Evolutionary conservation across 2,329 filamentous ascomycete genomes (phyloP).

Genomic region (Clonostachys sp.): DNA sequence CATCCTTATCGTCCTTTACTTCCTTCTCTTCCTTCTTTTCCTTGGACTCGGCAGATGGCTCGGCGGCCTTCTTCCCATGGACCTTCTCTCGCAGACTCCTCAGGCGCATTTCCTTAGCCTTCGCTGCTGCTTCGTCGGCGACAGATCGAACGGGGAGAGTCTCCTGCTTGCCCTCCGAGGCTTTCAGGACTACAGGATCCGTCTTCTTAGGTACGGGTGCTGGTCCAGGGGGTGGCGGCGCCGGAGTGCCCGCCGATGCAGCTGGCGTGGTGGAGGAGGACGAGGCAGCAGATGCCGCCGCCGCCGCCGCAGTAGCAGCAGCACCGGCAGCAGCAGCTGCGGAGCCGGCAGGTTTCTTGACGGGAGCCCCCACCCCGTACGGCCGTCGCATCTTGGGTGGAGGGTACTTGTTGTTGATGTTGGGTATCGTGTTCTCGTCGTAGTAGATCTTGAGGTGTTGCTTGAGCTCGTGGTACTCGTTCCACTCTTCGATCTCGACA

Average conservation of each 20-base stretch:
- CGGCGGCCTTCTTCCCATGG: conserved; percentile 34
- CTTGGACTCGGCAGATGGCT: conserved; percentile 6
- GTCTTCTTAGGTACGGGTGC: conserved; percentile 4
- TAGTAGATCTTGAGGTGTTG: conserved; percentile 71
- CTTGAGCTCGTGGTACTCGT: conserved; percentile 94
- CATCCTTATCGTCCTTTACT: conserved; percentile 3
- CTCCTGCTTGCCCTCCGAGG: conserved; percentile 17
- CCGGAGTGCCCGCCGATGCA: conserved; percentile 9
- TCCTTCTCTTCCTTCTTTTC: conserved; percentile 11
- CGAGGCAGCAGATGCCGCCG: conserved; percentile 13
- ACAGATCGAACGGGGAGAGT: conserved; percentile 45
- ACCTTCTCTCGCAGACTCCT: conserved; percentile 50
- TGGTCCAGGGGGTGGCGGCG: conserved; percentile 7
- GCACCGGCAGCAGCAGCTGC: conserved; percentile 12
- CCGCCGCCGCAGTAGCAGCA: conserved; percentile 13
- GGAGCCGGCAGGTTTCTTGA: conserved; percentile 20
- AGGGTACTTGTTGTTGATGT: conserved; percentile 47
- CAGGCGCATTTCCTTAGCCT: conserved; percentile 56
- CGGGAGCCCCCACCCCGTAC: background rate
- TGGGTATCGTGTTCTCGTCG: conserved; percentile 56
- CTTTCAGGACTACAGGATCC: conserved; percentile 8
- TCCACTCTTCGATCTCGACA: conserved; percentile 96
- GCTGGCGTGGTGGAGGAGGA: conserved; percentile 12
- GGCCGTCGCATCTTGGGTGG: conserved; percentile 18
- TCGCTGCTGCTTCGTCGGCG: conserved; percentile 61